Conservation (phyloP, 2,329 filamentous ascomycete species). For the Chaetomiaceae sp. region DNA sequence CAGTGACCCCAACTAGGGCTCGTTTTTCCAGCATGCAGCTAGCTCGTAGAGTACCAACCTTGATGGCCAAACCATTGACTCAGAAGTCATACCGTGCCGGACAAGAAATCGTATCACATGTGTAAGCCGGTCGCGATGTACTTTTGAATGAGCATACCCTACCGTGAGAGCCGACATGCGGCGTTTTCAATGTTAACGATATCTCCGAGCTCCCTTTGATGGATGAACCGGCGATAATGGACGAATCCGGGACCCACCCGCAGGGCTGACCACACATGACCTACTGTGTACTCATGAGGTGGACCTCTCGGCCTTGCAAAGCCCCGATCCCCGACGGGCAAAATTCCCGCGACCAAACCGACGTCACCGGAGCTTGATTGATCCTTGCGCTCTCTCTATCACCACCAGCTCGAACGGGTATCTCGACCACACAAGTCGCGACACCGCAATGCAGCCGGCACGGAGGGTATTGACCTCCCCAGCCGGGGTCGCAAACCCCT, state of each 20-base stretch:
- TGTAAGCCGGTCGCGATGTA: too few relatives aligned
- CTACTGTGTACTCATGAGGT: too few relatives aligned
- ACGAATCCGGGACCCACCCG: background rate
- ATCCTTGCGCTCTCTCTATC: background rate
- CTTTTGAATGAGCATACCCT: background rate
- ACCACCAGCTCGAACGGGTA: background rate
- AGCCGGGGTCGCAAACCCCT: background rate
- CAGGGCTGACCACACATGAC: slow-evolving; percentile 2
- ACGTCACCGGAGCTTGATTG: slow-evolving; percentile 5
- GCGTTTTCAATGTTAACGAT: background rate
- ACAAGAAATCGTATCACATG: too few relatives aligned
- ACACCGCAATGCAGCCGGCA: slow-evolving; percentile 7
- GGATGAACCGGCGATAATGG: background rate
- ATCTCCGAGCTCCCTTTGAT: slow-evolving; percentile 5
- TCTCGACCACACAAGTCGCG: background rate
- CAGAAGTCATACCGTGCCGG: too few relatives aligned
- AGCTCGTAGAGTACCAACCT: too few relatives aligned
- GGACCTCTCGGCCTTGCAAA: slow-evolving; percentile 6
- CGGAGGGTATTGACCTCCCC: background rate
- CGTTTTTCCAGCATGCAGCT: too few relatives aligned
- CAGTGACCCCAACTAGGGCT: too few relatives aligned
- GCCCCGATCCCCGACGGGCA: slow-evolving; percentile 8
- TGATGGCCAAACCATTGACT: too few relatives aligned
- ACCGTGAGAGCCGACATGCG: background rate
- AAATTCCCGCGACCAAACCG: slow-evolving; percentile 6